Evolutionary conservation across 2,329 filamentous ascomycete genomes (phyloP), one percentile per base, ranked within the genome.

Genomic region (Rhynchosporium agropyri): DNA sequence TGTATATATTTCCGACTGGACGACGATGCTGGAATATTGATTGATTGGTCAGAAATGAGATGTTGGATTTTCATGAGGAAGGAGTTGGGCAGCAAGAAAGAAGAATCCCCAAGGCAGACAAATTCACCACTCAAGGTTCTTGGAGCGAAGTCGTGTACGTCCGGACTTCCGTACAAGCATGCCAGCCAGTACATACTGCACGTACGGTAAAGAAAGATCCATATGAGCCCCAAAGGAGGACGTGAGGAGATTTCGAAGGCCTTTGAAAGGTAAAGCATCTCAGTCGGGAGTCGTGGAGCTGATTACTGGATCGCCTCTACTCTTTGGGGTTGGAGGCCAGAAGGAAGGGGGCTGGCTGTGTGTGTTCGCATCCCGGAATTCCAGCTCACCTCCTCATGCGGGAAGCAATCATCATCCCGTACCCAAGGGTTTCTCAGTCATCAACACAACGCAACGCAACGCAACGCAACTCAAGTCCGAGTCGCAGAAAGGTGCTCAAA

Each of bases 21-120:
- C 31, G 51, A 60, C 63, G 58, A 58, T 48, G 50, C 20, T 20
- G 20, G 20, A 1, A 20, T 20, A 20, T 20, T 20, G 20, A 20
- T 59, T 63, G 61, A 63, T 54, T 55, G 51, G 42, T 28, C 13
- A 43, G 4, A 8, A 43, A 4, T 13, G 40, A 40, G 51, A 55
- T 13, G 51, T 53, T 61, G 63, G 38, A 33, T 50, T 60, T 57
- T 56, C 4, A 20, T 46, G 15, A 31, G 38, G 8, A 8, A 6
- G 36, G 49, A 51, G 58, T 63, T 61, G 61, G 63, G 61, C 63
- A 63, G 33, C 63, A 20, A 20, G 20, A 20, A 20, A 20, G 20
- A 20, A 20, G 1, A 20, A 20, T 20, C 20, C 56, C 60, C 63
- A 55, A 60, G 60, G 63, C 63, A 57, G 46, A 57, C 58, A 45